Evolutionary conservation across 1,139 yeast genomes (phyloP).

Genomic region (Blastobotrys petasosporus): DNA sequence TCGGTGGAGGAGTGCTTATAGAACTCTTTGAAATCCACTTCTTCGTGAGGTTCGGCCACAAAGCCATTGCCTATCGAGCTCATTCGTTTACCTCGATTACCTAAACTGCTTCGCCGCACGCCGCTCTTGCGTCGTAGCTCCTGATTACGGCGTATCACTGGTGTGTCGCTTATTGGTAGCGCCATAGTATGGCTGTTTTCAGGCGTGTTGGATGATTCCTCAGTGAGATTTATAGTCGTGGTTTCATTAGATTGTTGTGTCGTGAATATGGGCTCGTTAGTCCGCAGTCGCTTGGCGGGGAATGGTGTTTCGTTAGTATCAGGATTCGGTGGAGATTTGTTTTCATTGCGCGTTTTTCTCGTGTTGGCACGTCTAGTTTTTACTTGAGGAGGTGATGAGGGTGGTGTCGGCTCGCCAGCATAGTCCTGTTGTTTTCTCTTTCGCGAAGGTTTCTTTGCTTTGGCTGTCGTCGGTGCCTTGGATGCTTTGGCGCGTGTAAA

Average conservation of each 20-base stretch:
- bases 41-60: constrained; percentile 60
- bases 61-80: constrained; percentile 75
- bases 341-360: neutral
- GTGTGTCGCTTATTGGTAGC: constrained; percentile 40
- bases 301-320: constrained; percentile 7
- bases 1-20: constrained; percentile 57
- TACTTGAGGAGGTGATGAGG: constrained; percentile 11
- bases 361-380: neutral
- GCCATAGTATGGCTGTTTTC: constrained; percentile 23
- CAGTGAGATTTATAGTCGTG: constrained; percentile 4
- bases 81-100: constrained; percentile 58
- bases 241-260: neutral
- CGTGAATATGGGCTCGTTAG: constrained; percentile 1
- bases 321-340: neutral
- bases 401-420: constrained; percentile 7
- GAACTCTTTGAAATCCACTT: constrained; percentile 51
- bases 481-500: constrained; percentile 15
- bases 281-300: constrained; percentile 7
- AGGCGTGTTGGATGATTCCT: constrained; percentile 10
- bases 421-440: constrained; percentile 4
- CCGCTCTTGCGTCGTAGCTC: constrained; percentile 31
- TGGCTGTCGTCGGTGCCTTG: neutral
- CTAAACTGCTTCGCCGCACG: constrained; percentile 28
- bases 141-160: constrained; percentile 38
- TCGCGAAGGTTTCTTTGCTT: constrained; percentile 2